Base-by-base conservation (phyloP, 2,329 filamentous ascomycete species). In the Fusarium verrucosum region DNA sequence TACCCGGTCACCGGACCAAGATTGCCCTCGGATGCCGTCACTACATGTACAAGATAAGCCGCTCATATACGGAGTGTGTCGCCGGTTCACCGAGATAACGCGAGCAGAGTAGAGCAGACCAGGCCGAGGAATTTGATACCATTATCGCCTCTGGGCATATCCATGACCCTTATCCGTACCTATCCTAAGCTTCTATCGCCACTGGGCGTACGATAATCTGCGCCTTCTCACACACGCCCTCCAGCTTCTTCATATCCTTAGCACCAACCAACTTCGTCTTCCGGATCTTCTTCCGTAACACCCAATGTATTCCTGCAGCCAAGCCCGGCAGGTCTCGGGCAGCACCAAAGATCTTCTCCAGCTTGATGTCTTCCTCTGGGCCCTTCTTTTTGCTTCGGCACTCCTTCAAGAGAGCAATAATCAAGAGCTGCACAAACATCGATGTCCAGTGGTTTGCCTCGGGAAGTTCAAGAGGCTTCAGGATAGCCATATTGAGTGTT, bases 341-440 rank as follows among this genome's bases (percentile, higher is more conserved):
- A 11, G 85, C 85, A 17, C 84, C 78, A 73, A 97, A 92, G 2
- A 92, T 79, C 44, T 87, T 87, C 62, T 85, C 80, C 25, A 96
- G 78, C 2, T 81, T 80, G 50, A 82, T 81, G 55, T 88, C 85
- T 62, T 88, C 83, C 59, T 82, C 80, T 3, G 75, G 73, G 6
- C 70, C 78, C 51, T 82, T 79, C 26, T 75, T 72, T 57, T 79
- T 75, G 25, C 76, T 73, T 58, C 79, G 75, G 16, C 87, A 87
- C 68, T 89, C 85, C 41, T 92, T 82, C 28, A 98, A 85, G 13
- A 93, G 77, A 3, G 88, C 90, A 44, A 95, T 87, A 16, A 98
- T 81, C 66, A 97, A 78, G 9, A 95, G 81, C 75, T 97, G 92
- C 41, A 94, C 82, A 73, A 98, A 95, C 22, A 86, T 86, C 54